Conservation (phyloP, 2,329 filamentous ascomycete genomes). For the Penicillium sp. region DNA sequence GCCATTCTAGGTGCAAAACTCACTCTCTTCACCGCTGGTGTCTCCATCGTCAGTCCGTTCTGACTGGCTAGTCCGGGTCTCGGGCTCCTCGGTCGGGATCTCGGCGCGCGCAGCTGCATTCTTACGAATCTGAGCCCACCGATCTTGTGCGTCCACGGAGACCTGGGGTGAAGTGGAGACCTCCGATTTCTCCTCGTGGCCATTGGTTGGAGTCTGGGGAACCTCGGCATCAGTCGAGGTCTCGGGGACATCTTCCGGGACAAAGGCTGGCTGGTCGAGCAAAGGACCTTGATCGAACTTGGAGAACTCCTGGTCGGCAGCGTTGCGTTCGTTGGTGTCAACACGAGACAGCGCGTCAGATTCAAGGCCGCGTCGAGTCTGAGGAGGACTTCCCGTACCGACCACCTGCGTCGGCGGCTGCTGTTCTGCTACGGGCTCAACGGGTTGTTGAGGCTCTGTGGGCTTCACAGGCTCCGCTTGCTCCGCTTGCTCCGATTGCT, state of each 20-base stretch:
- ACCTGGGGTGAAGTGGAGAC: conserved; percentile 3
- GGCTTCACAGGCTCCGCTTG: conserved; percentile 5
- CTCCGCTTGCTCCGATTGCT: too few relatives aligned
- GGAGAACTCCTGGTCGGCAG: conserved; percentile 50
- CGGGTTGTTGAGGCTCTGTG: conserved; percentile 7
- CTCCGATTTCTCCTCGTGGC: conserved; percentile 11
- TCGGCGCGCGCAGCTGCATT: conserved; percentile 80
- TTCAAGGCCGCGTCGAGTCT: conserved; percentile 47
- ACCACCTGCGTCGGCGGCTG: conserved; percentile 5
- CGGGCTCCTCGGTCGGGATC: conserved; percentile 59
- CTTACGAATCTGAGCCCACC: conserved; percentile 94
- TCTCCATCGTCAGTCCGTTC: conserved; percentile 70
- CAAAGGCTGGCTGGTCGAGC: conserved; percentile 76
- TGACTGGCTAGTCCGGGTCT: conserved; percentile 52
- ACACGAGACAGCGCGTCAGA: conserved; percentile 56
- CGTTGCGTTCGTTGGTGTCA: conserved; percentile 46
- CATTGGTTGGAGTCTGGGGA: conserved; percentile 17
- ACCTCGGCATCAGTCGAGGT: conserved; percentile 15
- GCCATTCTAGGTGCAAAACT: conserved; percentile 39
- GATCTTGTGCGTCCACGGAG: conserved; percentile 51
- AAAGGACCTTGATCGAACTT: conserved; percentile 86
- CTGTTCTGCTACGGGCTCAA: conserved; percentile 24
- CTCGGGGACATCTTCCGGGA: conserved; percentile 49
- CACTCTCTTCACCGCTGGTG: conserved; percentile 92
- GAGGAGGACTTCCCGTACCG: conserved; percentile 29